Conservation (phyloP, 1,284 basidiomycete genomes). For the Fereydounia khargensis region DNA sequence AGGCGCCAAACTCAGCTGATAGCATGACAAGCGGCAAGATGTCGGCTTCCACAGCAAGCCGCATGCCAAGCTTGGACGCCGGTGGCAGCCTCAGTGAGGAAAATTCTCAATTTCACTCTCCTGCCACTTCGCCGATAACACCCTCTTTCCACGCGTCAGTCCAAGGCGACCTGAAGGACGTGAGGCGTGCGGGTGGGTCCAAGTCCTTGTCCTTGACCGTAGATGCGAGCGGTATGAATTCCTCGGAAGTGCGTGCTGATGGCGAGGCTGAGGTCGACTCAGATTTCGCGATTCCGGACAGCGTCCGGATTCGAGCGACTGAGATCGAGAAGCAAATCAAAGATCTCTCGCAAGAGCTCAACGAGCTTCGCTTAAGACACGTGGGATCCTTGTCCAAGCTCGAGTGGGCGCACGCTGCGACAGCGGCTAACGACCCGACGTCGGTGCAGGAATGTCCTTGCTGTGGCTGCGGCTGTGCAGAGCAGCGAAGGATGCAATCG, state of each 20-base stretch:
- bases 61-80: constrained; percentile 26
- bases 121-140: constrained; percentile 19
- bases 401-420: no score
- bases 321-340: constrained; percentile 33
- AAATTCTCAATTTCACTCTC: constrained; percentile 29
- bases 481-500: constrained; percentile 35
- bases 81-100: constrained; percentile 19
- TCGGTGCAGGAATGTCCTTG: constrained; percentile 11
- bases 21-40: constrained; percentile 20
- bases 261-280: no score
- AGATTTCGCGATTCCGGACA: constrained; percentile 13
- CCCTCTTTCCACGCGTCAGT: constrained; percentile 31
- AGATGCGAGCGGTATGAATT: no score
- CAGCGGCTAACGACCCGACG: no score
- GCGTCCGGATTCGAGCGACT: constrained; percentile 22
- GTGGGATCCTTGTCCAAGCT: no score
- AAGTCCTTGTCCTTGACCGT: no score
- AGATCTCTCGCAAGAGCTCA: constrained; percentile 29
- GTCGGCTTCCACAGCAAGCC: constrained; percentile 3
- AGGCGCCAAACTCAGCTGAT: constrained; percentile 20
- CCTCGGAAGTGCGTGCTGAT: no score
- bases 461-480: constrained; percentile 39
- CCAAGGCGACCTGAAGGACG: no score
- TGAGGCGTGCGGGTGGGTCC: no score
- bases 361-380: constrained; percentile 25